phyloP scores from a whole-genome alignment of 306 rosid species.

The Oemleria cerasiformis region DNA sequence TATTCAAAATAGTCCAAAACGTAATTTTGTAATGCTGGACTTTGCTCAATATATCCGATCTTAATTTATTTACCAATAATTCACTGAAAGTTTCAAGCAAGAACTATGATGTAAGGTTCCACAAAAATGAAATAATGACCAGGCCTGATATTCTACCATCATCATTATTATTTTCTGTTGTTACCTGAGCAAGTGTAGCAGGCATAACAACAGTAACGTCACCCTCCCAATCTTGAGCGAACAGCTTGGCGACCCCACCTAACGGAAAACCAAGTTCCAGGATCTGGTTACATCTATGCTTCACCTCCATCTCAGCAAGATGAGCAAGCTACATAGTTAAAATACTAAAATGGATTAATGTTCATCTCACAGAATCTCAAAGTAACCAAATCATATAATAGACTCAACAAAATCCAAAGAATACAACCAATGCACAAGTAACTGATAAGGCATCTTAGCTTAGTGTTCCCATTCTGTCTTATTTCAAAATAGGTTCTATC shows the following conservation, averaged over 20 bases:
- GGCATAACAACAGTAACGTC: slow-evolving; percentile 96
- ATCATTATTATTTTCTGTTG: background rate
- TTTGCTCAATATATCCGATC: background rate
- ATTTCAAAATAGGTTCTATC: too few relatives aligned
- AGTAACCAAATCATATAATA: slow-evolving; percentile 11
- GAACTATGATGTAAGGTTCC: background rate
- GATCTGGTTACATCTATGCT: slow-evolving; percentile 86
- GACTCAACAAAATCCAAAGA: background rate
- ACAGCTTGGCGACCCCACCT: slow-evolving; percentile 86
- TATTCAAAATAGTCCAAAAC: background rate
- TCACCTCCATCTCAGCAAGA: slow-evolving; percentile 93
- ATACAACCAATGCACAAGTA: background rate
- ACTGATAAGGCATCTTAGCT: slow-evolving; percentile 1
- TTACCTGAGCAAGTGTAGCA: slow-evolving; percentile 95
- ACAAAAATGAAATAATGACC: too few relatives aligned
- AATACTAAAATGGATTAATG: slow-evolving; percentile 13
- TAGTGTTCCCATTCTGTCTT: background rate
- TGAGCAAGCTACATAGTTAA: slow-evolving; percentile 78
- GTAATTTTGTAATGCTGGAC: background rate
- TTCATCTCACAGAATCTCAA: slow-evolving; percentile 5
- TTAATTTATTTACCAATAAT: background rate
- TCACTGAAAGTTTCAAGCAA: background rate
- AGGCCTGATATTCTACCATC: background rate
- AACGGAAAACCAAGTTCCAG: slow-evolving; percentile 89
- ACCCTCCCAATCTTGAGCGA: slow-evolving; percentile 99